phyloP scores from a whole-genome alignment of 805 yeast species.

The Starmerella apis region DNA sequence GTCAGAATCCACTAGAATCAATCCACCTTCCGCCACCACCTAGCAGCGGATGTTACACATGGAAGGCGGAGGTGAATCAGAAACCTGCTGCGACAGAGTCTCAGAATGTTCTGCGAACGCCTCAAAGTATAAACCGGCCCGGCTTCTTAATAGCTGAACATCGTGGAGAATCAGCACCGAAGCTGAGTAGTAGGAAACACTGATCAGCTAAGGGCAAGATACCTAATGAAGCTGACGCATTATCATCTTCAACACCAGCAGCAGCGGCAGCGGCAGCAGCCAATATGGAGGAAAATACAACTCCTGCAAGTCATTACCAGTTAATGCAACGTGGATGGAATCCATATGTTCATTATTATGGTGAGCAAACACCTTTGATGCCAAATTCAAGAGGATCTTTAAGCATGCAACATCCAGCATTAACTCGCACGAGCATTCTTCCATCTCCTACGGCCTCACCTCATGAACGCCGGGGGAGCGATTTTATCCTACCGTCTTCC shows the following conservation, averaged over 20 bases:
- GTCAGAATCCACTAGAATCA: conserved; percentile 6
- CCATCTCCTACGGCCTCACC: conserved; percentile 10
- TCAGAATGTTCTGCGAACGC: conserved; percentile 18
- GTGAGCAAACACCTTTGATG: neutral
- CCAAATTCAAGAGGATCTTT: neutral
- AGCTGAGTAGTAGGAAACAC: neutral
- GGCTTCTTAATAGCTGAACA: neutral
- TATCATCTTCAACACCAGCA: neutral
- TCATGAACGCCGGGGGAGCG: conserved; percentile 2
- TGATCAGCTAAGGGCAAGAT: neutral
- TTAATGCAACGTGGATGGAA: neutral
- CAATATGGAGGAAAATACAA: neutral
- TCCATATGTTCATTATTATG: neutral
- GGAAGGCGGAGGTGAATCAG: conserved; percentile 3
- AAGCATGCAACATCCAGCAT: neutral
- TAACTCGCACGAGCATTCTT: neutral
- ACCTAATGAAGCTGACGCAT: neutral
- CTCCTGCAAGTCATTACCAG: neutral
- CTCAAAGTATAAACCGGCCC: conserved; percentile 17
- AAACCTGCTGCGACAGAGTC: neutral
- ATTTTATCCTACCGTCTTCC: neutral
- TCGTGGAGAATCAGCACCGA: neutral
- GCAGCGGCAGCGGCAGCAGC: neutral
- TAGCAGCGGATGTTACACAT: conserved; percentile 4
- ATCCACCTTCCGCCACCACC: conserved; percentile 23